A percentile compares a stretch with the other conserved stretches of the same genome.
Evolutionary conservation across 257 asterid species (phyloP).

Genomic region (Nicotiana attenuata): DNA sequence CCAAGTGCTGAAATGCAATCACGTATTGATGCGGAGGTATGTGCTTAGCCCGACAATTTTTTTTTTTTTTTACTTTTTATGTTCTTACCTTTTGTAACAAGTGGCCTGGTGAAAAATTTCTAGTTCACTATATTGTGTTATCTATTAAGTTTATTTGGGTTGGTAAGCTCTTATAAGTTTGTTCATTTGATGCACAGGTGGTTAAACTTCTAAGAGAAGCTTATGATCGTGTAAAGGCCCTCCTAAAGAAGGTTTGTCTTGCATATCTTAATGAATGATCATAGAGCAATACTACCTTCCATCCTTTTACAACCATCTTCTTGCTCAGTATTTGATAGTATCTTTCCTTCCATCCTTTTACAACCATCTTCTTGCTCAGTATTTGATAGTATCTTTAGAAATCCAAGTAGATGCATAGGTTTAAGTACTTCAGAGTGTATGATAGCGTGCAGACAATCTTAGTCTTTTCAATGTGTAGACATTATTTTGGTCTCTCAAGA

Average conservation of each 20-base stretch:
- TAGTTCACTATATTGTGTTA: neutral
- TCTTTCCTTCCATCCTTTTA: neutral
- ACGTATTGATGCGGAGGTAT: conserved; percentile 89
- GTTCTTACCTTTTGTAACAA: neutral
- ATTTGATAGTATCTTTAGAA: neutral
- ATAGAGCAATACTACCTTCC: neutral
- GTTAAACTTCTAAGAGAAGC: conserved; percentile 86
- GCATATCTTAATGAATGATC: neutral
- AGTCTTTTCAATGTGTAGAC: neutral
- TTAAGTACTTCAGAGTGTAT: neutral
- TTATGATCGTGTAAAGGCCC: conserved; percentile 79
- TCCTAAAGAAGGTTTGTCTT: conserved; percentile 71
- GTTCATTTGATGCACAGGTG: conserved; percentile 46
- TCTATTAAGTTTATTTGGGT: neutral
- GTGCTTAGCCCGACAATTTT: conserved; percentile 1
- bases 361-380: neutral
- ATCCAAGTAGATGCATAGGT: neutral
- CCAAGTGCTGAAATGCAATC: conserved; percentile 97
- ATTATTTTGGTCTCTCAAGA: neutral
- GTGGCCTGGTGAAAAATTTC: neutral
- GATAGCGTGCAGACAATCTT: neutral
- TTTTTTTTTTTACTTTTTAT: no score
- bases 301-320: neutral
- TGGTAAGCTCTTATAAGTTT: neutral
- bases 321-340: neutral